These are phyloP conservation scores for Lachancea lanzarotensis DNA, from an alignment of 805 yeast species.

Conservation along the genomic window DNA sequence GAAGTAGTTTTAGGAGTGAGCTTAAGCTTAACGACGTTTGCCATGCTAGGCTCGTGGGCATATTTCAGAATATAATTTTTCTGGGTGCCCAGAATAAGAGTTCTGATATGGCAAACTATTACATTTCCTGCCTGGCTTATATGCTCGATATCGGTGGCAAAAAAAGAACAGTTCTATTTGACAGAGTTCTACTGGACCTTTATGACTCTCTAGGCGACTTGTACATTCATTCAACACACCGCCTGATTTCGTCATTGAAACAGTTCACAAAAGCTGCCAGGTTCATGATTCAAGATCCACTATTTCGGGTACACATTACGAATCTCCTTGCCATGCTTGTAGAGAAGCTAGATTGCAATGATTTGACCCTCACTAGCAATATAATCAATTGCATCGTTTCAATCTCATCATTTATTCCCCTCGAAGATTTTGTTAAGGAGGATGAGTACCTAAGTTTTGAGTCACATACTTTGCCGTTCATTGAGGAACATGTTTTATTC, in stretches of 20 bases:
- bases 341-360: conserved; percentile 87
- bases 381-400: conserved; percentile 65
- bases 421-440: conserved; percentile 44
- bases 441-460: conserved; percentile 38
- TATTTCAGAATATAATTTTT: conserved; percentile 47
- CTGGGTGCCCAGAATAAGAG: conserved; percentile 78
- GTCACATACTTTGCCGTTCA: conserved; percentile 45
- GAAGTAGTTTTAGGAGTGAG: conserved; percentile 21
- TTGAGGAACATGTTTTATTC: conserved; percentile 54
- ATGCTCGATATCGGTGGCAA: conserved; percentile 57
- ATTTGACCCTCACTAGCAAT: conserved; percentile 61
- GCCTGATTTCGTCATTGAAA: conserved; percentile 66
- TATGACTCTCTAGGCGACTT: conserved; percentile 63
- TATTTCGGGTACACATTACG: conserved; percentile 71
- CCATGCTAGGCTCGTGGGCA: conserved; percentile 32
- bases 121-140: conserved; percentile 53
- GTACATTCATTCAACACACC: conserved; percentile 68
- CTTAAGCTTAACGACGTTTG: conserved; percentile 29
- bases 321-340: conserved; percentile 62
- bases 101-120: conserved; percentile 46
- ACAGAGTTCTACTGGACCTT: conserved; percentile 56
- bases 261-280: conserved; percentile 60
- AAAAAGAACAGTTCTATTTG: conserved; percentile 38
- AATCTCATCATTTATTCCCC: conserved; percentile 65
- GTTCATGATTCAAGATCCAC: conserved; percentile 54